phyloP scores from a whole-genome alignment of 2,329 filamentous ascomycete genomes.

The Microdochium nivale region DNA sequence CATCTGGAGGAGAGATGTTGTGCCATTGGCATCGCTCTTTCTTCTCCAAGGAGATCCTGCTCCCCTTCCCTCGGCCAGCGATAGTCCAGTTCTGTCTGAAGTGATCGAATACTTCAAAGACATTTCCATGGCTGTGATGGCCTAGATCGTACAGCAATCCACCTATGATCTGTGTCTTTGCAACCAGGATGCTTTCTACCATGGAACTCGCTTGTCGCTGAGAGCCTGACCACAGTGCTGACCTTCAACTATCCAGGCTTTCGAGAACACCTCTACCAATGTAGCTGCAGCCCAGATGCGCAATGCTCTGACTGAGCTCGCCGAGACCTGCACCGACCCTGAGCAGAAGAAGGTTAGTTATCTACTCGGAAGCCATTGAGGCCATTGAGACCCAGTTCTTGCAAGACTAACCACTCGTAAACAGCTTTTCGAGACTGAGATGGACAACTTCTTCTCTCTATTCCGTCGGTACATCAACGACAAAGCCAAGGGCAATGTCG shows the following conservation, averaged over 20 bases:
- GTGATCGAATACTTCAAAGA: no score
- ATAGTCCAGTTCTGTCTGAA: no score
- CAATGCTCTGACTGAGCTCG: conserved; percentile 87
- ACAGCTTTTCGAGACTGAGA: conserved; percentile 93
- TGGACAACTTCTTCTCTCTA: conserved; percentile 99
- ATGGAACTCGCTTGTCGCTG: conserved; percentile 2
- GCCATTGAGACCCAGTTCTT: conserved; percentile 1
- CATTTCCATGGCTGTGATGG: no score
- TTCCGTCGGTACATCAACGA: conserved; percentile 98
- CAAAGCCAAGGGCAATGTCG: conserved; percentile 93
- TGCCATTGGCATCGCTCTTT: neutral
- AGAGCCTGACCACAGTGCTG: conserved; percentile 15
- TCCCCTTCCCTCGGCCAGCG: no score
- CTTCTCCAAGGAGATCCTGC: no score
- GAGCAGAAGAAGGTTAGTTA: conserved; percentile 70
- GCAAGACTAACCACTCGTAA: conserved; percentile 6
- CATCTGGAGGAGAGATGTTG: no score
- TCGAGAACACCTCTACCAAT: conserved; percentile 98
- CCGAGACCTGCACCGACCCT: conserved; percentile 80
- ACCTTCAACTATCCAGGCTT: conserved; percentile 65
- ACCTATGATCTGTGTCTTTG: neutral
- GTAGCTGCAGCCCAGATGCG: conserved; percentile 98
- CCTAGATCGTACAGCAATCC: no score
- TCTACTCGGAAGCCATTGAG: no score
- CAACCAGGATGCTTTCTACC: conserved; percentile 1